phyloP scores from a whole-genome alignment of 1,284 basidiomycete species.

The Papiliotrema flavescens region DNA sequence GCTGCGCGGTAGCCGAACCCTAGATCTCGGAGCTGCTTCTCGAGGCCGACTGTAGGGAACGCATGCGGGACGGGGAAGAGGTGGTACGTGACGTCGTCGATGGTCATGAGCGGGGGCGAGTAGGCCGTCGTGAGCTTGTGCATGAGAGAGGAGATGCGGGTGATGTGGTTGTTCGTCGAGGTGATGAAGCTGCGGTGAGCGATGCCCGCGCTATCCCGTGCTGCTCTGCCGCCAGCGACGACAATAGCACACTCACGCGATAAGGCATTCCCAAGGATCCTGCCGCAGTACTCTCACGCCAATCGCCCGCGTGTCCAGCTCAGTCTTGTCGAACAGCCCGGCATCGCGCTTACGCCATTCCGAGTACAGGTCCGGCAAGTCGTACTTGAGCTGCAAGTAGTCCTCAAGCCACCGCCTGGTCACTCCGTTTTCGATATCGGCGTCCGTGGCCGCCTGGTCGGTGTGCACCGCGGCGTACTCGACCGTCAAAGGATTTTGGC shows the following conservation, averaged over 20 bases:
- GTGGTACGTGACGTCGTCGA: conserved; percentile 58
- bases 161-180: conserved; percentile 95
- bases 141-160: conserved; percentile 86
- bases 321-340: conserved; percentile 63
- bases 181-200: conserved; percentile 77
- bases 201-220: background rate
- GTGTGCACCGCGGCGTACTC: conserved; percentile 71
- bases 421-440: conserved; percentile 54
- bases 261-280: conserved; percentile 91
- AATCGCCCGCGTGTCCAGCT: conserved; percentile 54
- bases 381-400: conserved; percentile 73
- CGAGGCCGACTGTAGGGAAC: conserved; percentile 59
- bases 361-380: conserved; percentile 60
- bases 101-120: conserved; percentile 58
- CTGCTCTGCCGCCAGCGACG: background rate
- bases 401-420: conserved; percentile 74
- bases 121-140: conserved; percentile 63
- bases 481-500: conserved; percentile 64
- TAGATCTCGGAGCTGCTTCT: conserved; percentile 66
- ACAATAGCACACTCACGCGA: conserved; percentile 63
- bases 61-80: conserved; percentile 76
- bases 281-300: conserved; percentile 73
- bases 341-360: conserved; percentile 72
- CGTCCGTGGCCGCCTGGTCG: conserved; percentile 13
- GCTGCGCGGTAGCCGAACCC: conserved; percentile 96